A percentile compares a stretch with the other conserved stretches of the same genome.
Evolutionary conservation across 2,329 filamentous ascomycete species (phyloP).

Genomic region (Penicillium sp.): DNA sequence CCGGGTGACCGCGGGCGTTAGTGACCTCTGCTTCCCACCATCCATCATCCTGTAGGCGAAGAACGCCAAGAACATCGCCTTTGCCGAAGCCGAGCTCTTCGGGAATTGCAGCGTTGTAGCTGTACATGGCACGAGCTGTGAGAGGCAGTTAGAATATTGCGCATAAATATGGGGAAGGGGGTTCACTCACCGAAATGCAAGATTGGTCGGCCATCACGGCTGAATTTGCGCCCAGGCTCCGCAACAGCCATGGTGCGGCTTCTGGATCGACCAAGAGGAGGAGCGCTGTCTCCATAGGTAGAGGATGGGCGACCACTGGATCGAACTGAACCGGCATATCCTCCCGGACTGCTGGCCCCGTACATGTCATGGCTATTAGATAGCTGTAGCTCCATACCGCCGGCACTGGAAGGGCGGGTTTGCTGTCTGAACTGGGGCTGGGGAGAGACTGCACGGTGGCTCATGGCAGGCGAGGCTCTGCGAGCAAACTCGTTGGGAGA

Average conservation of each 20-base stretch:
- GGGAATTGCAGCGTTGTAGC: slow-evolving; percentile 91
- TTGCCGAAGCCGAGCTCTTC: slow-evolving; percentile 93
- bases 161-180: slow-evolving; percentile 22
- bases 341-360: slow-evolving; percentile 41
- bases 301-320: slow-evolving; percentile 49
- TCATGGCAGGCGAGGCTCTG: slow-evolving; percentile 39
- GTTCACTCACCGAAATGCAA: slow-evolving; percentile 81
- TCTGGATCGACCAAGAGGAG: slow-evolving; percentile 54
- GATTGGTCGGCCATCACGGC: slow-evolving; percentile 81
- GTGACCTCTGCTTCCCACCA: slow-evolving; percentile 99
- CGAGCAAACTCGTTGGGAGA: slow-evolving; percentile 47
- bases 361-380: slow-evolving; percentile 58
- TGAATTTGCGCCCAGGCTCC: slow-evolving; percentile 69
- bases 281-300: slow-evolving; percentile 54
- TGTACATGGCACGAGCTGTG: slow-evolving; percentile 86
- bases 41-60: slow-evolving; percentile 92
- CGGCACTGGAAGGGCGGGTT: slow-evolving; percentile 51
- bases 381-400: slow-evolving; percentile 69
- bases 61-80: slow-evolving; percentile 84
- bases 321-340: slow-evolving; percentile 34
- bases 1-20: slow-evolving; percentile 48
- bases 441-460: slow-evolving; percentile 52
- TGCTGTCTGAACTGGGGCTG: slow-evolving; percentile 54
- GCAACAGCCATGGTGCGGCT: slow-evolving; percentile 87
- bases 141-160: slow-evolving; percentile 17